Percentiles rank a stretch among this genome's conserved stretches.
Evolutionary conservation across 345 rosid genomes (phyloP).

Genomic region (Eucalyptus curtisii): DNA sequence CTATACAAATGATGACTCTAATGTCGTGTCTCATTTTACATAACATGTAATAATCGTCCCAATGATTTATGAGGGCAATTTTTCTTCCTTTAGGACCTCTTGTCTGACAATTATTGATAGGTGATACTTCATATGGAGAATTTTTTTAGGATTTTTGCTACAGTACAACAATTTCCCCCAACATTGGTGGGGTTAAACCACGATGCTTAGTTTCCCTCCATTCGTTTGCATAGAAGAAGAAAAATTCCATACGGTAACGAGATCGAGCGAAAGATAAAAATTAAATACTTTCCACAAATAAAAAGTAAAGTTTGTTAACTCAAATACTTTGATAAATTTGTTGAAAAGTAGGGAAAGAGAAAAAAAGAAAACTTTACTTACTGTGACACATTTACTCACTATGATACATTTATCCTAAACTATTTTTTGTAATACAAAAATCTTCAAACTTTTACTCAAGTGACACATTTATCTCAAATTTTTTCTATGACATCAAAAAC

Average conservation of each 20-base stretch:
- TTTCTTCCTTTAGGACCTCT: neutral
- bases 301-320: no score
- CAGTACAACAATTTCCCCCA: neutral
- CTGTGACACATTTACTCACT: no score
- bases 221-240: neutral
- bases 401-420: no score
- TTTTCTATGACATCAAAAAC: no score
- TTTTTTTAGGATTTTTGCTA: neutral
- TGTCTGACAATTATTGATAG: neutral
- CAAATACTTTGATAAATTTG: no score
- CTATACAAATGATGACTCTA: neutral
- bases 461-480: no score
- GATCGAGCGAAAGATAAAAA: neutral
- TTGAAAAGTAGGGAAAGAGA: no score
- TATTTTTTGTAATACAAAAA: no score
- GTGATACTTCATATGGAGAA: no score
- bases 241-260: neutral
- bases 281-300: neutral
- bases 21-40: neutral
- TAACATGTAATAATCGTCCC: neutral
- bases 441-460: no score
- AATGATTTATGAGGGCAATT: neutral
- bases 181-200: neutral
- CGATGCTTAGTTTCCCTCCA: neutral
- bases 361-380: no score